Evolutionary conservation across 306 rosid species (phyloP).

Genomic region (Glycyrrhiza uralensis): DNA sequence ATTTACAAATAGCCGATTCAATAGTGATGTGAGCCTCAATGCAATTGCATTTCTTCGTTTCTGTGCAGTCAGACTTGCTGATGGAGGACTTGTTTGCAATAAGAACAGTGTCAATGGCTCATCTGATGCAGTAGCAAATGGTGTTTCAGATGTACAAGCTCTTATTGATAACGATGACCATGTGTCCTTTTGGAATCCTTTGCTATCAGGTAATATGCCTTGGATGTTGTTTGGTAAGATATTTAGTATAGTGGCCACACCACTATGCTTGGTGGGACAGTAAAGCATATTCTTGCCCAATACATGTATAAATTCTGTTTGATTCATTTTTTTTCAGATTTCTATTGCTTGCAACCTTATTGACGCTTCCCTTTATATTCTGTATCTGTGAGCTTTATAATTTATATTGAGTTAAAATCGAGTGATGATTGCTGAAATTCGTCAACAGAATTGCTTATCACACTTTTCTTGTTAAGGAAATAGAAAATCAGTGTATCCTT

Average conservation of each 20-base stretch:
- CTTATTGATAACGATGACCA: slow-evolving; percentile 72
- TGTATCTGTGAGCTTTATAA: slow-evolving; percentile 1
- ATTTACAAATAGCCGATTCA: slow-evolving; percentile 94
- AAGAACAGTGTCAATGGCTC: slow-evolving; percentile 50
- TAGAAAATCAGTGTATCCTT: not conserved
- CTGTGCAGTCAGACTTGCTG: slow-evolving; percentile 98
- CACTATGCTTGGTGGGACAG: slow-evolving; percentile 13
- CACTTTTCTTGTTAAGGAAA: not conserved
- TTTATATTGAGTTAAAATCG: not conserved
- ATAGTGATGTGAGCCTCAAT: slow-evolving; percentile 97
- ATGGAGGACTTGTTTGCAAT: slow-evolving; percentile 87
- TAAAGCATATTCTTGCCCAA: not conserved
- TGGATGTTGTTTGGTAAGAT: slow-evolving; percentile 11
- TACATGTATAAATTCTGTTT: not conserved
- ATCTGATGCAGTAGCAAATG: slow-evolving; percentile 35
- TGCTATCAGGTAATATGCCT: slow-evolving; percentile 72
- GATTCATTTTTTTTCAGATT: not conserved
- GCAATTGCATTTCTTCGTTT: slow-evolving; percentile 99
- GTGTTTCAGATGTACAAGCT: slow-evolving; percentile 39
- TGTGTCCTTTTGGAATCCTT: slow-evolving; percentile 85
- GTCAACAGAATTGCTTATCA: not conserved
- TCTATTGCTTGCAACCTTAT: not conserved
- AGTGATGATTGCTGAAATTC: not conserved
- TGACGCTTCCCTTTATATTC: not conserved
- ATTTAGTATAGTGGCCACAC: slow-evolving; percentile 2